These are phyloP conservation scores for Cystobasidium tubakii DNA, from an alignment of 768 basidiomycete species.

Conservation along the genomic window DNA sequence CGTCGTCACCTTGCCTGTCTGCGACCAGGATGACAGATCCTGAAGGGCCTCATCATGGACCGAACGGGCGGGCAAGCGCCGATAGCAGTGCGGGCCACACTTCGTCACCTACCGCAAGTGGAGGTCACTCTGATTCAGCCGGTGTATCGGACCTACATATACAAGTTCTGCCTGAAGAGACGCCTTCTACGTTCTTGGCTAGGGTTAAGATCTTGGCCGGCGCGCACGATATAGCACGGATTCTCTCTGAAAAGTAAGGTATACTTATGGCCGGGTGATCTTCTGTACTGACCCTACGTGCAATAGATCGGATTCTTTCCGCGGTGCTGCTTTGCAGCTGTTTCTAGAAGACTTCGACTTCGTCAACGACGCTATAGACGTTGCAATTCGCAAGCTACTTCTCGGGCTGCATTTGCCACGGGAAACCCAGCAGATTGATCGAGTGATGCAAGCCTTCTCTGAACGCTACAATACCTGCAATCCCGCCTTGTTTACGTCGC, in stretches of 20 bases:
- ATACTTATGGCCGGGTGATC: neutral
- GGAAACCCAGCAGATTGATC: constrained; percentile 97
- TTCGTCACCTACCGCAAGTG: neutral
- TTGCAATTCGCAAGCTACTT: constrained; percentile 78
- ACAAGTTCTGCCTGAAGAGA: constrained; percentile 22
- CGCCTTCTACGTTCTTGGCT: constrained; percentile 4
- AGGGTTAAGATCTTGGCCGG: neutral
- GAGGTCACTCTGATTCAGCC: neutral
- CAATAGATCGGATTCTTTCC: constrained; percentile 64
- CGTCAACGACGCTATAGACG: constrained; percentile 70
- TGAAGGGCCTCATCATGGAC: neutral
- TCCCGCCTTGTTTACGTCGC: constrained; percentile 66
- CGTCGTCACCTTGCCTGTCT: neutral
- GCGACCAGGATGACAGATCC: neutral
- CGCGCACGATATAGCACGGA: neutral
- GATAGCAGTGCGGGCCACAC: neutral
- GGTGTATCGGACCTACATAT: neutral
- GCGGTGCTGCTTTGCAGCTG: constrained; percentile 61
- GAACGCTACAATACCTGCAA: constrained; percentile 76
- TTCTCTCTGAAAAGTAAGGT: constrained; percentile 17
- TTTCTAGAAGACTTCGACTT: constrained; percentile 79
- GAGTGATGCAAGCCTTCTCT: constrained; percentile 93
- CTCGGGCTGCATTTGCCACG: constrained; percentile 86
- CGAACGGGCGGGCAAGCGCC: neutral
- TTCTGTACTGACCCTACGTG: neutral